These are phyloP conservation scores for Fusarium sp. DNA, from an alignment of 2,329 filamentous ascomycete species.

Conservation along the genomic window DNA sequence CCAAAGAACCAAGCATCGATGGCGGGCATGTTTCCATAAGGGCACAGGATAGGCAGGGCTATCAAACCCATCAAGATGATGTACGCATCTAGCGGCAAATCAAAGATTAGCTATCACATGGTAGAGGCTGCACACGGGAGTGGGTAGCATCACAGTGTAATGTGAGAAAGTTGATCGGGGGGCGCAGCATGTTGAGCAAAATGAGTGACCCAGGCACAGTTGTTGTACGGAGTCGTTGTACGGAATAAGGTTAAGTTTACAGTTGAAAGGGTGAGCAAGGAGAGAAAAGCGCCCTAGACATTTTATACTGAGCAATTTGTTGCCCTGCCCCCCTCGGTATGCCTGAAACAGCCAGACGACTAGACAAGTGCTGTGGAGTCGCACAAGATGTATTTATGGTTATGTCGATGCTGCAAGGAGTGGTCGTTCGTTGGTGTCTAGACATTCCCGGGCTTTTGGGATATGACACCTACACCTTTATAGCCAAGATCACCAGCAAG, in stretches of 20 bases:
- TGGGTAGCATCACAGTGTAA: neutral
- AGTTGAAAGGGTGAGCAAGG: neutral
- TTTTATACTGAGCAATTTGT: neutral
- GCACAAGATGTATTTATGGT: neutral
- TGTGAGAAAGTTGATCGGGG: neutral
- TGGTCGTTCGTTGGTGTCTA: too few relatives aligned
- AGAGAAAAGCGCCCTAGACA: neutral
- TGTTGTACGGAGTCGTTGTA: neutral
- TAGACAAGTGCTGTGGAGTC: neutral
- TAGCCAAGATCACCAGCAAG: neutral
- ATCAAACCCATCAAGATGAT: neutral
- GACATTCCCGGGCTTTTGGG: too few relatives aligned
- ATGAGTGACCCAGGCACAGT: neutral
- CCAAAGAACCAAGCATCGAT: conserved; percentile 5
- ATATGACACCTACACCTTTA: neutral
- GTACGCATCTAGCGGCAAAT: neutral
- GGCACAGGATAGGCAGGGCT: neutral
- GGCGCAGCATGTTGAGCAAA: neutral
- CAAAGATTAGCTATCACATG: neutral
- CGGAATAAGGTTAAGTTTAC: neutral
- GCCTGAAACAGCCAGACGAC: neutral
- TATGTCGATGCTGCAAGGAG: neutral
- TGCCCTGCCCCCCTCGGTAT: neutral
- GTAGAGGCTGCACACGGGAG: neutral
- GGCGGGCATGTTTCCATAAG: neutral